Conservation (phyloP, 1,284 basidiomycete genomes). For the Cryptococcus sp. region DNA sequence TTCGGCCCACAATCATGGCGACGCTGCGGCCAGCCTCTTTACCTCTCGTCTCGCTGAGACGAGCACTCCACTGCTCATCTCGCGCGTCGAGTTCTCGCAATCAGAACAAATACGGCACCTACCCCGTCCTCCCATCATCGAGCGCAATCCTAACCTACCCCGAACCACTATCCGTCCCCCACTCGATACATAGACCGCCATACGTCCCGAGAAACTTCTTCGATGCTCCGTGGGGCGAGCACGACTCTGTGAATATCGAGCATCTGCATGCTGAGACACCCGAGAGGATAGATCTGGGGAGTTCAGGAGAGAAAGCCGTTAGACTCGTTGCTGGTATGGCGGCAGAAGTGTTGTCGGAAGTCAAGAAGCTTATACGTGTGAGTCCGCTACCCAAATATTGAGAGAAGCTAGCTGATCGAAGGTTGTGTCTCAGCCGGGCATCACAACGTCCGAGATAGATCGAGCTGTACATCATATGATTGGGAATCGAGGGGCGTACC, state of each 20-base stretch:
- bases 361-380: slow-evolving; percentile 63
- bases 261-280: slow-evolving; percentile 53
- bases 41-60: too few relatives aligned
- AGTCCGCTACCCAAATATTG: slow-evolving; percentile 16
- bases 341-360: slow-evolving; percentile 62
- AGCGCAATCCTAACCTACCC: slow-evolving; percentile 41
- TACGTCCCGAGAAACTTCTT: slow-evolving; percentile 60
- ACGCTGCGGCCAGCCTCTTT: too few relatives aligned
- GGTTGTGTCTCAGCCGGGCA: slow-evolving; percentile 64
- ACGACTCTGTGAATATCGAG: slow-evolving; percentile 59
- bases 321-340: slow-evolving; percentile 66
- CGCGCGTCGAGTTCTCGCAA: too few relatives aligned
- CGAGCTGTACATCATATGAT: slow-evolving; percentile 70
- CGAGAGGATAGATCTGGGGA: slow-evolving; percentile 60
- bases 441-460: slow-evolving; percentile 75
- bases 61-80: too few relatives aligned
- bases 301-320: slow-evolving; percentile 62
- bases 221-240: slow-evolving; percentile 34
- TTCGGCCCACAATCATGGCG: too few relatives aligned
- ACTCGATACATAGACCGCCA: slow-evolving; percentile 61
- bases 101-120: slow-evolving; percentile 31
- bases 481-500: slow-evolving; percentile 71
- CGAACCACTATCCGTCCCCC: slow-evolving; percentile 62
- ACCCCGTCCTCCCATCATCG: slow-evolving; percentile 33
- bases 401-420: not conserved